Conservation (phyloP, 495 filamentous ascomycete genomes). For the Tuber microsphaerosporum region DNA sequence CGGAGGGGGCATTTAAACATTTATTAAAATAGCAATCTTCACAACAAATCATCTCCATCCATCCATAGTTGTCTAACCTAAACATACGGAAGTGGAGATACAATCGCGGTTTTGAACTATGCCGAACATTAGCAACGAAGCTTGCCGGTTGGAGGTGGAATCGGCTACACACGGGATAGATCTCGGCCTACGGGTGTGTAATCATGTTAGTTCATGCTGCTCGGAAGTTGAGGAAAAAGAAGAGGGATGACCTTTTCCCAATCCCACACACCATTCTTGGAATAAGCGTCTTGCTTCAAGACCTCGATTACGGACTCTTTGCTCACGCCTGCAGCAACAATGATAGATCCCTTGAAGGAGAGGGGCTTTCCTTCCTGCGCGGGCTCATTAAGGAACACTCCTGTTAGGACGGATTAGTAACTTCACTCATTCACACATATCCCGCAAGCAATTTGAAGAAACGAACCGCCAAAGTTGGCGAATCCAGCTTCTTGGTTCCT, state of each 20-base stretch:
- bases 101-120: constrained; percentile 42
- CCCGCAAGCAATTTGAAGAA: background rate
- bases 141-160: background rate
- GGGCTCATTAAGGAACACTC: constrained; percentile 58
- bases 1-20: background rate
- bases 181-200: constrained; percentile 31
- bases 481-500: constrained; percentile 46
- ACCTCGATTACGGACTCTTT: constrained; percentile 62
- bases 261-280: constrained; percentile 71
- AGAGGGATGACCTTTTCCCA: constrained; percentile 54
- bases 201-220: background rate
- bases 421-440: background rate
- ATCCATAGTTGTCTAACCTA: background rate
- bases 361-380: constrained; percentile 46
- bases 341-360: constrained; percentile 61
- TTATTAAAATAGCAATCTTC: background rate
- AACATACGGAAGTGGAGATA: background rate
- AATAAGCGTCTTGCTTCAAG: constrained; percentile 68
- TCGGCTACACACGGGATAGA: constrained; percentile 38
- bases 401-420: constrained; percentile 42
- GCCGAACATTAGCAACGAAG: constrained; percentile 10
- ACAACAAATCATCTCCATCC: background rate
- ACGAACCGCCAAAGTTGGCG: constrained; percentile 54
- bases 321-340: constrained; percentile 57
- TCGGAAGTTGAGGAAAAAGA: constrained; percentile 11